Base-by-base conservation (phyloP, 2,329 filamentous ascomycete species). In the Fusarium duplospermum region DNA sequence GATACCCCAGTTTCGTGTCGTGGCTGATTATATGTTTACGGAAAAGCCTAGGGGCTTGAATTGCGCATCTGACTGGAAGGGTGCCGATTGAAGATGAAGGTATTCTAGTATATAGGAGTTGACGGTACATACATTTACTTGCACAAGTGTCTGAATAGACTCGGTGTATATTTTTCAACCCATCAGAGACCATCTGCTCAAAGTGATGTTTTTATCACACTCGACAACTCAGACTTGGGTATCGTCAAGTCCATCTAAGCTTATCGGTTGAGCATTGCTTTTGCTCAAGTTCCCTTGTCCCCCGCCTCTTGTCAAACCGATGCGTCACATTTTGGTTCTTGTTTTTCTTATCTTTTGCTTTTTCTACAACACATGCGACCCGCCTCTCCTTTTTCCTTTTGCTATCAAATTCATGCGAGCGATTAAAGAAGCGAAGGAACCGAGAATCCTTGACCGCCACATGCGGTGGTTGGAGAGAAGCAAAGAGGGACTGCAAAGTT, bases 1-100 rank as follows among this genome's bases (percentile, higher is more conserved):
- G 67, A 75, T 75, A 75, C 72, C 72, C 72, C 59, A 62, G 47
- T 50, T 62, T 70, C 69, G 61, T 62, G 58, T 45, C n/a, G 61
- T 22, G 47, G 36, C 18, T 68, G 59, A 50, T 69, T 63, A 22
- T 29, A 57, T 56, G 60, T 54, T 66, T 52, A 65, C 67, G 36
- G 56, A 22, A 38, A 42, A 54, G 62, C 50, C 33, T 20, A 57
- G n/a, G 27, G 35, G 50, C 27, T 45, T 22, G 47, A 22, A 8
- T 29, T 52, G 45, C 10, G 60, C 59, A 27, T 57, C 27, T 38
- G 22, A 38, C 8, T 20, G 42, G 27, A 4, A 18, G 20, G 20
- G 27, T 11, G 8, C 38, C 16, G 22, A 14, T 33, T 18, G 14
- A 45, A 18, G 24, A 24, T 22, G 27, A 7, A 24, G 13, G 16